These are phyloP conservation scores for Coemansia sp. DNA, from an alignment of 192 early-diverging fungal species.

Conservation along the genomic window DNA sequence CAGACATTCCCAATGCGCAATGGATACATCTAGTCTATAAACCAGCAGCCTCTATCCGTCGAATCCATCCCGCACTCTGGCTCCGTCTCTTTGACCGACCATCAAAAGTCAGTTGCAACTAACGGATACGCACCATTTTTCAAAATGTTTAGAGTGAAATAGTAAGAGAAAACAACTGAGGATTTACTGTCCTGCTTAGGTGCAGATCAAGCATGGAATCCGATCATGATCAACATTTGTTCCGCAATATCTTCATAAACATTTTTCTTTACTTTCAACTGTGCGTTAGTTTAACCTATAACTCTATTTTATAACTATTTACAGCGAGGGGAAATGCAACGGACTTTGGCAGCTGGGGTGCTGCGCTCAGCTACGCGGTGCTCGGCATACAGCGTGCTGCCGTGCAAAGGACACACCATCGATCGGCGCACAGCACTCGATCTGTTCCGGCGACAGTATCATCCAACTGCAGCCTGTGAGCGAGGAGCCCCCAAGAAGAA, in stretches of 20 bases:
- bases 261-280: too few relatives aligned
- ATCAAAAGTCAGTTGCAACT: too few relatives aligned
- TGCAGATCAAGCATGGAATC: too few relatives aligned
- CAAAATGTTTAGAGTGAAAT: slow-evolving; percentile 7
- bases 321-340: not conserved
- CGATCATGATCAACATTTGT: too few relatives aligned
- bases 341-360: slow-evolving; percentile 3
- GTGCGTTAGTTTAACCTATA: too few relatives aligned
- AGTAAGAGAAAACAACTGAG: slow-evolving; percentile 13
- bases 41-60: too few relatives aligned
- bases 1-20: too few relatives aligned
- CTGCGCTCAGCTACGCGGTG: not conserved
- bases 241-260: too few relatives aligned
- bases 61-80: slow-evolving; percentile 62
- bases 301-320: too few relatives aligned
- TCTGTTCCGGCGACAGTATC: not conserved
- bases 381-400: not conserved
- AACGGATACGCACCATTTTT: slow-evolving; percentile 55
- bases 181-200: too few relatives aligned
- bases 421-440: not conserved
- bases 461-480: not conserved
- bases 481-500: not conserved
- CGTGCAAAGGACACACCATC: not conserved
- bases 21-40: too few relatives aligned
- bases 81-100: not conserved